phyloP scores from a whole-genome alignment of 2,329 filamentous ascomycete genomes.

The Lizonia empirigonia region DNA sequence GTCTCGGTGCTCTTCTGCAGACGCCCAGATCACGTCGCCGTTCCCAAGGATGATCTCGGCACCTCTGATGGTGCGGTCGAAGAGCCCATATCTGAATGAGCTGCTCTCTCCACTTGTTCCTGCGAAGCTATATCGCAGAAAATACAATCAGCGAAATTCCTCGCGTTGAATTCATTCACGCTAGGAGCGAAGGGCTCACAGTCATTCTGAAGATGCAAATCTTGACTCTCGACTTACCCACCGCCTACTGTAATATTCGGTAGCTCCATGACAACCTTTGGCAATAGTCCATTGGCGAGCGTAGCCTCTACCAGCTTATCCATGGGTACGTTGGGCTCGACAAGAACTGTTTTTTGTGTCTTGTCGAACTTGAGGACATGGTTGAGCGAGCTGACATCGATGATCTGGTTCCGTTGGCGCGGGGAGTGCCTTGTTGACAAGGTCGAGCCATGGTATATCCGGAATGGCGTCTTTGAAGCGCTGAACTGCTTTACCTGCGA shows the following conservation, averaged over 20 bases:
- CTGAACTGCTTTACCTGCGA: constrained; percentile 52
- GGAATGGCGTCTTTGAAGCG: constrained; percentile 54
- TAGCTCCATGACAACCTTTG: constrained; percentile 73
- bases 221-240: constrained; percentile 43
- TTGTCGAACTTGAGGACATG: constrained; percentile 54
- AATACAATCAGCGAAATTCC: background rate
- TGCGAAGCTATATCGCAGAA: constrained; percentile 54
- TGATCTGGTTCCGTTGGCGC: constrained; percentile 49
- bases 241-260: constrained; percentile 72
- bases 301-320: constrained; percentile 66
- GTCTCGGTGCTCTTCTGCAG: constrained; percentile 53
- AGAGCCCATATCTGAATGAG: constrained; percentile 69
- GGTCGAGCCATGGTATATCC: constrained; percentile 64
- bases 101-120: constrained; percentile 71
- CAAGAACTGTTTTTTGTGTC: constrained; percentile 54
- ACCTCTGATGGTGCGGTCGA: constrained; percentile 65
- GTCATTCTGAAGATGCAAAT: background rate
- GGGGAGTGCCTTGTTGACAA: constrained; percentile 57
- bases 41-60: constrained; percentile 68
- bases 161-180: background rate
- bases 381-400: constrained; percentile 58
- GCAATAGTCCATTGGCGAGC: constrained; percentile 61
- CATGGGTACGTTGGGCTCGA: constrained; percentile 74
- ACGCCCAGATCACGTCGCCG: constrained; percentile 60
- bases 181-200: too few species aligned